These are phyloP conservation scores for Wallacemonas collosoma DNA, from an alignment of 208 protist genomes.

Conservation along the genomic window DNA sequence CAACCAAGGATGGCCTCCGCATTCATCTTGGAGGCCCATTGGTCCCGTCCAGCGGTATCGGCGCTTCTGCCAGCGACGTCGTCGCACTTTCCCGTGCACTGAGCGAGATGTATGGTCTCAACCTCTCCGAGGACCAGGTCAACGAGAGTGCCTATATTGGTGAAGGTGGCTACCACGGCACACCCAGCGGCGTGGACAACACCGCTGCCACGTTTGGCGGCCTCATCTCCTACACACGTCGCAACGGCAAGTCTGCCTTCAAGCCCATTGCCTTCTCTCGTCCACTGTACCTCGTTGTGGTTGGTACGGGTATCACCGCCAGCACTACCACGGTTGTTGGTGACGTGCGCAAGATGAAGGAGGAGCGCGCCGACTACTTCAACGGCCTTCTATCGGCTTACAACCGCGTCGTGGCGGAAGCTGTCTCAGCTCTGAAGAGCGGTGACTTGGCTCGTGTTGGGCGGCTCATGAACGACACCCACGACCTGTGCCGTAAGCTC, in stretches of 20 bases:
- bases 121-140: conserved; percentile 61
- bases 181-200: conserved; percentile 90
- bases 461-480: conserved; percentile 65
- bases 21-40: conserved; percentile 66
- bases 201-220: conserved; percentile 88
- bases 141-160: conserved; percentile 73
- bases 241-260: conserved; percentile 39
- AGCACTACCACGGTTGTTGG: conserved; percentile 70
- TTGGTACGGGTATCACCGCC: conserved; percentile 82
- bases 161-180: conserved; percentile 88
- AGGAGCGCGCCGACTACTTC: conserved; percentile 49
- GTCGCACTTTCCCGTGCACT: conserved; percentile 79
- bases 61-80: conserved; percentile 81
- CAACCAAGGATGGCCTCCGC: conserved; percentile 54
- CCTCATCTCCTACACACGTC: conserved; percentile 66
- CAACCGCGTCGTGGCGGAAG: conserved; percentile 33
- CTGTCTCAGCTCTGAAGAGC: conserved; percentile 41
- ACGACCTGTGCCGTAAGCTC: conserved; percentile 67
- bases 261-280: conserved; percentile 28
- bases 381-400: conserved; percentile 43
- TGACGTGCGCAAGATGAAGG: conserved; percentile 58
- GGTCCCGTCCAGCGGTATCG: conserved; percentile 81
- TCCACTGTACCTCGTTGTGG: conserved; percentile 73
- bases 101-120: conserved; percentile 63
- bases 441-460: conserved; percentile 49